A percentile compares a stretch with the other conserved stretches of the same genome.
These are phyloP conservation scores for Cymbidium sinense DNA, from an alignment of 106 monocot genomes.

Conservation along the genomic window DNA sequence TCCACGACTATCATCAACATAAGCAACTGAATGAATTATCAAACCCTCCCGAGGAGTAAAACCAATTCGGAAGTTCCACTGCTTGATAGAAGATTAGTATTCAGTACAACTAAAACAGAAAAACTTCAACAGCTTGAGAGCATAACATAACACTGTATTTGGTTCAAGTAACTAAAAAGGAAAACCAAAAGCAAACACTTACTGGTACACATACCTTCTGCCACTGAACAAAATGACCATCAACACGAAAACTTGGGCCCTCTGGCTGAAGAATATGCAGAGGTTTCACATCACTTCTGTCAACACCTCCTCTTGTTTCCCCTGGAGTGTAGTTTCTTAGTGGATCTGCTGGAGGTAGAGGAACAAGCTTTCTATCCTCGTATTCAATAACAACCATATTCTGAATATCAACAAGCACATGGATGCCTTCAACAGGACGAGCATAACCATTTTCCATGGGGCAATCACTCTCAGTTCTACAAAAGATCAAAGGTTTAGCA, in stretches of 20 bases:
- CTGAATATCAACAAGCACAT: constrained; percentile 90
- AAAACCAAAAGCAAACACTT: background rate
- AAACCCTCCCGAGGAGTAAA: constrained; percentile 96
- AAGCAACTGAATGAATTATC: constrained; percentile 92
- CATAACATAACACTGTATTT: background rate
- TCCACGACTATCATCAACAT: constrained; percentile 90
- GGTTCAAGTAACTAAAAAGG: too few relatives aligned
- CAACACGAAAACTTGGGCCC: constrained; percentile 94
- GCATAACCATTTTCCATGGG: too few relatives aligned
- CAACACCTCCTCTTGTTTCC: constrained; percentile 93
- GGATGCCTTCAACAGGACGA: constrained; percentile 94
- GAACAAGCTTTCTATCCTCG: constrained; percentile 85
- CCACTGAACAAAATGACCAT: constrained; percentile 90
- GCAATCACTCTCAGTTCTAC: too few relatives aligned
- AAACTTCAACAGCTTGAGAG: background rate
- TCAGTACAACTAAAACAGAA: background rate
- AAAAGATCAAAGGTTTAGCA: constrained; percentile 78
- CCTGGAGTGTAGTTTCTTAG: too few relatives aligned
- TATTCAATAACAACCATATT: constrained; percentile 85
- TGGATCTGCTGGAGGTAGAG: too few relatives aligned
- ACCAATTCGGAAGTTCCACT: constrained; percentile 98
- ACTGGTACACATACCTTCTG: constrained; percentile 58
- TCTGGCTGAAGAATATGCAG: constrained; percentile 90
- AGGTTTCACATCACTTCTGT: constrained; percentile 91
- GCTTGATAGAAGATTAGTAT: constrained; percentile 3